These are phyloP conservation scores for Pyrenophora seminiperda DNA, from an alignment of 2,329 filamentous ascomycete species.

Conservation along the genomic window DNA sequence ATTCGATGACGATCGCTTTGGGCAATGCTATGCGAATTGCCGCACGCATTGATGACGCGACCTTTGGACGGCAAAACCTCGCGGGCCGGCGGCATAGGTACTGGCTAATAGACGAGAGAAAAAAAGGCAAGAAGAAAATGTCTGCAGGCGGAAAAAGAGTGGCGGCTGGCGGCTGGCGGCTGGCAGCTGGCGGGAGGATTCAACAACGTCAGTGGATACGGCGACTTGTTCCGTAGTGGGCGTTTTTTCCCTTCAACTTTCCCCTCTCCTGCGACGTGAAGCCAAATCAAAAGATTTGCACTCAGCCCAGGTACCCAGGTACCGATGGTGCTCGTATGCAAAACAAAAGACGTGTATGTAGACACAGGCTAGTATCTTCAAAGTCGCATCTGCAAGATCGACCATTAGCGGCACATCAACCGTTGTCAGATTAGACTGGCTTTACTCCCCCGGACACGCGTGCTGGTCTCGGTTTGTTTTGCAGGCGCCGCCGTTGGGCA, in stretches of 20 bases:
- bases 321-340: too few species aligned
- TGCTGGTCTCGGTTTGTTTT: slow-evolving; percentile 15
- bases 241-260: too few species aligned
- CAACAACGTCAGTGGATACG: slow-evolving; percentile 4
- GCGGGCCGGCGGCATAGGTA: slow-evolving; percentile 7
- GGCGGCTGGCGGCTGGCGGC: not conserved
- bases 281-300: not conserved
- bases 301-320: too few species aligned
- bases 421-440: slow-evolving; percentile 26
- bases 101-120: not conserved
- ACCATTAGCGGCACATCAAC: slow-evolving; percentile 33
- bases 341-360: not conserved
- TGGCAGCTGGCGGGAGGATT: slow-evolving; percentile 2
- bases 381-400: slow-evolving; percentile 32
- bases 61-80: slow-evolving; percentile 9
- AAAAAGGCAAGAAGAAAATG: slow-evolving; percentile 5
- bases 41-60: slow-evolving; percentile 9
- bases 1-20: slow-evolving; percentile 5
- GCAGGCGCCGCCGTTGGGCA: slow-evolving; percentile 20
- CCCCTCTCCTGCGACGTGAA: not conserved
- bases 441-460: slow-evolving; percentile 4
- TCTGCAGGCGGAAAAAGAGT: slow-evolving; percentile 1
- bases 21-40: slow-evolving; percentile 11
- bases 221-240: too few species aligned
- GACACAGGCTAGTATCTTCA: slow-evolving; percentile 30